These are phyloP conservation scores for Phyllosticta paracitricarpa DNA, from an alignment of 2,329 filamentous ascomycete genomes.

Conservation along the genomic window DNA sequence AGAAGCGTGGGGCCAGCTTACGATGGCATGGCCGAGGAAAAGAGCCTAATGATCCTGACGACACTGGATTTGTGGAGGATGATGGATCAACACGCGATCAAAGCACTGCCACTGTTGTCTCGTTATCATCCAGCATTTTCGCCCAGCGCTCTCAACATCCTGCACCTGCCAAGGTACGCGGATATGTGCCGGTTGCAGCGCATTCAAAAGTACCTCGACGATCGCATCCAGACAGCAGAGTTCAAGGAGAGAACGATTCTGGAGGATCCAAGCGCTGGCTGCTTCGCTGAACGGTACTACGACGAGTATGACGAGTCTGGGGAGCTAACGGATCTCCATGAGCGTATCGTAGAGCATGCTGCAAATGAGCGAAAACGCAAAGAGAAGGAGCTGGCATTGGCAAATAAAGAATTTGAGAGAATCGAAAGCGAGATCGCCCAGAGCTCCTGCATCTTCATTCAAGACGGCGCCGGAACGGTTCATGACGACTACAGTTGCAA, in stretches of 20 bases:
- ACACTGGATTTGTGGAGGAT: constrained; percentile 49
- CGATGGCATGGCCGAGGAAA: constrained; percentile 37
- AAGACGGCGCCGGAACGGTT: background rate
- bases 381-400: constrained; percentile 27
- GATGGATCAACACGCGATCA: constrained; percentile 42
- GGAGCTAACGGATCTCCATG: constrained; percentile 22
- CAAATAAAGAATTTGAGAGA: constrained; percentile 27
- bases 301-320: constrained; percentile 15
- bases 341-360: constrained; percentile 27
- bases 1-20: constrained; percentile 28
- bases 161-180: constrained; percentile 39
- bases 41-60: constrained; percentile 43
- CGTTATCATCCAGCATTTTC: constrained; percentile 45
- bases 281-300: constrained; percentile 40
- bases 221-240: constrained; percentile 22
- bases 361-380: constrained; percentile 23
- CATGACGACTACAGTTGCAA: constrained; percentile 27
- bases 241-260: constrained; percentile 36
- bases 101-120: constrained; percentile 37
- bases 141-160: constrained; percentile 41
- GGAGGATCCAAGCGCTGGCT: constrained; percentile 31
- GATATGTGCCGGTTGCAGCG: constrained; percentile 43
- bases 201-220: constrained; percentile 41
- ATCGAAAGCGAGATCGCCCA: constrained; percentile 26
- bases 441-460: constrained; percentile 23